Evolutionary conservation across 257 asterid species (phyloP), one percentile per base, ranked within the genome.

Genomic region (Verbascum thapsus): DNA sequence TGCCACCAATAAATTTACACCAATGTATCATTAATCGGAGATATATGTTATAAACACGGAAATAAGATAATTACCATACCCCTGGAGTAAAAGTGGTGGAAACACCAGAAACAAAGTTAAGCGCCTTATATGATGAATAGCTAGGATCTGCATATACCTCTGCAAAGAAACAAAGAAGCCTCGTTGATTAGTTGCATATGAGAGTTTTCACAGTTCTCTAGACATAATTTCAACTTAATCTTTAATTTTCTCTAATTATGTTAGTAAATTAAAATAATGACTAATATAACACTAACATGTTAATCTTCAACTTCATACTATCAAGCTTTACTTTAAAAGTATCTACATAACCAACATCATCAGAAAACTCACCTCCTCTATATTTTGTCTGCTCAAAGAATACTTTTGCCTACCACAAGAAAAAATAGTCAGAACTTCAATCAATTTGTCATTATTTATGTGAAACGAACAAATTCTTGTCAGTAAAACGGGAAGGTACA

Each of bases 131-230:
- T 7, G 99, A 85, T 35, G 90, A 80, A 68, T 87, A 65, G 69
- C 74, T 79, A 18, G 97, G 95, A 81, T 92, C 99, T 67, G 99
- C 99, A 74, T 89, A 92, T 71, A 92, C 83, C 74, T 92, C 99
- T 92, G 90, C 61, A 78, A 77, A 26, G 42, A 70, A 45, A 79
- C 39, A 73, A 40, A 47, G 18, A 63, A 64, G 51, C 10, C 12
- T 63, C 10, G 7, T 67, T 42, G 22, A 22, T 34, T 54, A n/a
- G 8, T 15, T 5, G n/a, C 13, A 23, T n/a, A 23, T 12, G 19
- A 71, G 34, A 12, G 20, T 66, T 56, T 38, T 22, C 32, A 26
- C 32, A n/a, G n/a, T 26, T 26, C 32, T 26, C 32, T 26, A 26
- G 5, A 26, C 5, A 26, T 1, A 26, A 26, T 5, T 26, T 26